Evolutionary conservation across 768 basidiomycete genomes (phyloP).

Genomic region (Psilocybe subaeruginosa): DNA sequence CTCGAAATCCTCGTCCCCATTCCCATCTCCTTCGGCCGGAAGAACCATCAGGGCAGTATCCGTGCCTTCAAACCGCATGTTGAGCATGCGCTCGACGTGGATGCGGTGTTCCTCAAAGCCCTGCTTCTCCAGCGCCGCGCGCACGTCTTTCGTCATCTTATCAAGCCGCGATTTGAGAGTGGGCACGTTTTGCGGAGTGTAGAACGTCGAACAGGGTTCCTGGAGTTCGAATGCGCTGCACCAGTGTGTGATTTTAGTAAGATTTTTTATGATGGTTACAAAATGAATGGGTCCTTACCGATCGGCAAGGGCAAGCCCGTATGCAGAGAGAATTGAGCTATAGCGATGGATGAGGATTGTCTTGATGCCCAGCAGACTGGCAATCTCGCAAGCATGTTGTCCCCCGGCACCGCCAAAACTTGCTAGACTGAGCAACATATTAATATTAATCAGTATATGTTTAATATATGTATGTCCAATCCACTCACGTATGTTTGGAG

Average conservation of each 20-base stretch:
- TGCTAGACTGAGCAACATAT: slow-evolving; percentile 55
- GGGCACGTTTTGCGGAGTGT: slow-evolving; percentile 57
- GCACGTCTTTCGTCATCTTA: slow-evolving; percentile 64
- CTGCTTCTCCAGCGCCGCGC: slow-evolving; percentile 69
- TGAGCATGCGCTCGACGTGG: slow-evolving; percentile 78
- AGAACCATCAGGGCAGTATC: slow-evolving; percentile 93
- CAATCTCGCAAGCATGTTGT: slow-evolving; percentile 94
- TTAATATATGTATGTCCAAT: no score
- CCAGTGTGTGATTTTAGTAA: not conserved
- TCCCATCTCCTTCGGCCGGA: slow-evolving; percentile 45
- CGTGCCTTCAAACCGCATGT: slow-evolving; percentile 93
- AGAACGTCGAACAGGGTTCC: slow-evolving; percentile 87
- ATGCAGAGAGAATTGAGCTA: slow-evolving; percentile 92
- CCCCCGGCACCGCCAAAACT: slow-evolving; percentile 92
- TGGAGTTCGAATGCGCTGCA: slow-evolving; percentile 81
- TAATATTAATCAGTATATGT: not conserved
- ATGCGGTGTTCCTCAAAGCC: slow-evolving; percentile 81
- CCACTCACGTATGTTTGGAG: slow-evolving; percentile 62
- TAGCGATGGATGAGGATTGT: slow-evolving; percentile 89
- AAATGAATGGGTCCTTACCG: slow-evolving; percentile 33
- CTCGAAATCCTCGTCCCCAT: slow-evolving; percentile 72
- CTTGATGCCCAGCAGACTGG: slow-evolving; percentile 81
- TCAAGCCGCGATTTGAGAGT: slow-evolving; percentile 69
- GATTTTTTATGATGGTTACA: no score
- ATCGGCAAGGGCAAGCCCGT: slow-evolving; percentile 91